Evolutionary conservation across 2,329 filamentous ascomycete species (phyloP).

Genomic region (Fusarium verticillioides): DNA sequence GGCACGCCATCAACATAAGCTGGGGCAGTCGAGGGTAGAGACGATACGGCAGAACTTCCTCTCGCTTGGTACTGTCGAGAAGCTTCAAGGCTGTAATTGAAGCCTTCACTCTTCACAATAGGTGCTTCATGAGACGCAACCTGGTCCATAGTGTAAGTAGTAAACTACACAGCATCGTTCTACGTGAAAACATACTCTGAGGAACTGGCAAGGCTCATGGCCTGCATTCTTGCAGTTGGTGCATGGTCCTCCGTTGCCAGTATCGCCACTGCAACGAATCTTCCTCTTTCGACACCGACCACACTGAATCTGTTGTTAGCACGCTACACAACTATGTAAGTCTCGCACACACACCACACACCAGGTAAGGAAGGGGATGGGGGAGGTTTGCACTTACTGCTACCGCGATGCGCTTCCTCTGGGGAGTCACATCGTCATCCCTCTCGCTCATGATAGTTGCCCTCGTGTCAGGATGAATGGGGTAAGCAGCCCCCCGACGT

Average conservation of each 20-base stretch:
- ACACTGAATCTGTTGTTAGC: constrained; percentile 68
- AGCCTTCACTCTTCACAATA: constrained; percentile 39
- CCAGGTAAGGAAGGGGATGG: constrained; percentile 25
- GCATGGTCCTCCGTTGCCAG: constrained; percentile 80
- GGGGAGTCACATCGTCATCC: constrained; percentile 54
- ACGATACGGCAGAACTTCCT: constrained; percentile 27
- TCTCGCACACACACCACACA: constrained; percentile 41
- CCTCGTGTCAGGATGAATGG: constrained; percentile 33
- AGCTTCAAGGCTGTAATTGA: constrained; percentile 47
- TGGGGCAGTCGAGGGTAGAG: constrained; percentile 19
- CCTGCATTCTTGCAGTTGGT: constrained; percentile 83
- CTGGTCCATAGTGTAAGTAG: constrained; percentile 29
- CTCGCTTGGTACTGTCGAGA: constrained; percentile 48
- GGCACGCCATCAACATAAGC: constrained; percentile 37
- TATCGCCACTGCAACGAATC: constrained; percentile 92
- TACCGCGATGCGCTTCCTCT: constrained; percentile 68
- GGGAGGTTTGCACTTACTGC: constrained; percentile 58
- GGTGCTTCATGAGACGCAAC: constrained; percentile 49
- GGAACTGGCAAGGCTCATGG: constrained; percentile 77
- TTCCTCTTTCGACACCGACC: constrained; percentile 90
- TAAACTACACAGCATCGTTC: background rate
- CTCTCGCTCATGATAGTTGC: constrained; percentile 46
- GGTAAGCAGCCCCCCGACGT: constrained; percentile 32
- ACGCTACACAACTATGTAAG: constrained; percentile 35
- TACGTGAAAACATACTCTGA: constrained; percentile 72